Conservation (phyloP, 352 stramenopile genomes). For the Phytophthora fragariaefolia region DNA sequence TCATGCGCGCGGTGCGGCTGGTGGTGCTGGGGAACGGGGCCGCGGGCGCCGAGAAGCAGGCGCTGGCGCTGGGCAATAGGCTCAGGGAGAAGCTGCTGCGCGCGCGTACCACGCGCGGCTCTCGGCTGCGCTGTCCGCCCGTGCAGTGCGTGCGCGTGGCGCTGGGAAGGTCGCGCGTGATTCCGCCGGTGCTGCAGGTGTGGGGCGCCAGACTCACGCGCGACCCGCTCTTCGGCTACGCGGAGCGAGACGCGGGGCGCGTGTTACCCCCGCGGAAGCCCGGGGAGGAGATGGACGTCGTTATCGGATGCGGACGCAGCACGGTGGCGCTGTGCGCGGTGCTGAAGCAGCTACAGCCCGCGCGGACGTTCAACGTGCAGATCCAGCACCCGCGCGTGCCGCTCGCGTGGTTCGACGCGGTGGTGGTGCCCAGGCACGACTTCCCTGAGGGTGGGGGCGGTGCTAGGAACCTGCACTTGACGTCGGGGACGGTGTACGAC, state of each 20-base stretch:
- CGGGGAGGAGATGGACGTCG: conserved; percentile 35
- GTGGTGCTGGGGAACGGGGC: conserved; percentile 77
- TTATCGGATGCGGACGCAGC: conserved; percentile 74
- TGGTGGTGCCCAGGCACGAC: conserved; percentile 70
- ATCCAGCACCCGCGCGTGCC: conserved; percentile 76
- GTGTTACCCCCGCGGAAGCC: conserved; percentile 7
- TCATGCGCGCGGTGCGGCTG: conserved; percentile 39
- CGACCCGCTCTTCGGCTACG: conserved; percentile 65
- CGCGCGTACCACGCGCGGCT: neutral
- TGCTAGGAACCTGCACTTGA: conserved; percentile 50
- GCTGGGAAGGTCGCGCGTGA: conserved; percentile 29
- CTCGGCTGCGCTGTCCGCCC: neutral
- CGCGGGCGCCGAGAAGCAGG: conserved; percentile 81
- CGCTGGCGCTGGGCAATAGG: conserved; percentile 54
- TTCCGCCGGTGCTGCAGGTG: conserved; percentile 60
- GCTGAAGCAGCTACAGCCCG: conserved; percentile 42
- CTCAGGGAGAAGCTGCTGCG: conserved; percentile 31
- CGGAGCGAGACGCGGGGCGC: conserved; percentile 1
- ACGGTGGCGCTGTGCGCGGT: conserved; percentile 70
- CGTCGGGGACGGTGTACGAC: conserved; percentile 59
- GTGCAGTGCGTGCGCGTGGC: conserved; percentile 45
- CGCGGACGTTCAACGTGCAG: conserved; percentile 70
- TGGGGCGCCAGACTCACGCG: conserved; percentile 37
- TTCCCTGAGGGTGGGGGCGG: conserved; percentile 20
- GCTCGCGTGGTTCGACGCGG: conserved; percentile 63